Evolutionary conservation across 2,329 filamentous ascomycete species (phyloP), one percentile per base, ranked within the genome.

Genomic region (Fusarium metavorans): DNA sequence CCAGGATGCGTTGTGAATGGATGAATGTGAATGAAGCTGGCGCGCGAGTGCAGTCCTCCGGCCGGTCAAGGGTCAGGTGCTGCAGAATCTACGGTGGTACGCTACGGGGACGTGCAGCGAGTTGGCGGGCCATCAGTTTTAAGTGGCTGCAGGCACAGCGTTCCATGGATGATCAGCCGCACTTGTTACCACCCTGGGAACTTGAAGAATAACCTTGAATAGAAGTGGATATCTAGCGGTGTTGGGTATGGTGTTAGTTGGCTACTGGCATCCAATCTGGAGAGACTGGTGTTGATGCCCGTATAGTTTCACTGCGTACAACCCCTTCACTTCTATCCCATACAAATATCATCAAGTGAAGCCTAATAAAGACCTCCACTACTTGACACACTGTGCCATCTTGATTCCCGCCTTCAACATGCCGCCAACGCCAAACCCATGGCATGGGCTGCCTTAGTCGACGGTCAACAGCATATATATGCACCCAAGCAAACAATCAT

Each of bases 61-160:
- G n/a, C 48, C 41, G 34, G 61, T 45, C 50, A 57, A 57, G 62
- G 35, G 62, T 57, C 62, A 64, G 61, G 61, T 64, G 61, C 48
- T 45, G 62, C 34, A 64, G 25, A 34, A 16, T 25, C 1, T 6
- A 57, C 3, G 25, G 50, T 64, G 50, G 35, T 45, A 45, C 62
- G 35, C 48, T 57, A 45, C n/a, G 35, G 48, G 61, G 35, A 64
- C 50, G 37, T 64, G 48, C 62, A 57, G 34, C 20, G 43, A 20
- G 18, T 63, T 25, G 10, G 41, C 30, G 59, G 30, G 59, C 20
- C 59, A 35, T 41, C 37, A 34, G 18, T 52, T 50, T 52, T 52
- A 52, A 52, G 48, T 52, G 48, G 48, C 48, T 52, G 27, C 48
- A 52, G 48, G 48, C 27, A 30, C 18, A 63, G 18, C 48, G 48